Evolutionary conservation across 257 asterid genomes (phyloP), one percentile per base, ranked within the genome.

Genomic region (Solanum pennellii): DNA sequence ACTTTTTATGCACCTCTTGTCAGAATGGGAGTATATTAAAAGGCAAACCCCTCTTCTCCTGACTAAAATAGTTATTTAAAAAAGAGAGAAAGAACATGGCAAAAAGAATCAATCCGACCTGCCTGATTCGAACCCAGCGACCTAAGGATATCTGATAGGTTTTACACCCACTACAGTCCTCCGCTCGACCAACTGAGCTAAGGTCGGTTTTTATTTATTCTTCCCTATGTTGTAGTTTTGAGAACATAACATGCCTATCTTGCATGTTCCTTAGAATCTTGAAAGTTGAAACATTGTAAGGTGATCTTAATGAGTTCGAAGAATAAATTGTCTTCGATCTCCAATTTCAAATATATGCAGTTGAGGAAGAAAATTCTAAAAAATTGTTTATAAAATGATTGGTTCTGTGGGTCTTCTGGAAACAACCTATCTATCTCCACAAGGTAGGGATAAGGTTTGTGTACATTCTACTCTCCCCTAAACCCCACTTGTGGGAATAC

Each of bases 181-280:
- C 85, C 85, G 85, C 69, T 49, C 69, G 49, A 49, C 69, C 85
- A 82, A 82, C 85, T 80, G 85, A 82, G 45, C 85, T 82, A 82
- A 47, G 85, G 85, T 82, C 85, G 69, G 85, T 80, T 80, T n/a
- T n/a, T 21, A 9, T 45, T 79, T 1, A 15, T 79, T 44, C 65
- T 79, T 45, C 12, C 1, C n/a, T 0, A 25, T 44, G 15, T 0
- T 45, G 13, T 77, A 29, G 16, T 77, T 44, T 41, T 23, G 33
- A 41, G 1, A 76, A 41, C 83, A 41, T 41, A 0, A 76, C 15
- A 39, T 76, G 35, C 20, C 1, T 16, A 16, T 47, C 66, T 76
- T 76, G 83, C 31, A 1, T 23, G 12, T 76, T 39, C 83, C 37
- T 76, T 76, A 0, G 83, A 77, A 1, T 1, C 62, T 42, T 42